phyloP scores from a whole-genome alignment of 345 rosid species.

The Dipteronia dyeriana region DNA sequence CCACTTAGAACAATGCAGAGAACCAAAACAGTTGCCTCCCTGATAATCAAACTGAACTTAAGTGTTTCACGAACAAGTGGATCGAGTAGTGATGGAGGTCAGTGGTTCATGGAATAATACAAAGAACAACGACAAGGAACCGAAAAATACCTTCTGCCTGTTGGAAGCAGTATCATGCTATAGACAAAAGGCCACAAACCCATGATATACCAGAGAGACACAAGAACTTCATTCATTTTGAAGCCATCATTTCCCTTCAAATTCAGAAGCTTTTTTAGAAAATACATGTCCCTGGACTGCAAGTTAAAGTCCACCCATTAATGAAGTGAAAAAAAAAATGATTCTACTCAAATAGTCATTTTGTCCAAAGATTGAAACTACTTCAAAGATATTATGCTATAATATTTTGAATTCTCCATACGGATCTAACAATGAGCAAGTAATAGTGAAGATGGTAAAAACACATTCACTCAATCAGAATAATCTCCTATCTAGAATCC shows the following conservation, averaged over 20 bases:
- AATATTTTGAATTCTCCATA: too few species aligned
- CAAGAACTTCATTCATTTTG: slow-evolving; percentile 80
- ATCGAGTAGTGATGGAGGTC: background rate
- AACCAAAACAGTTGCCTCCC: background rate
- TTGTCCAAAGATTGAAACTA: background rate
- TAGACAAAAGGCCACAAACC: slow-evolving; percentile 88
- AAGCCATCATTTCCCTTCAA: slow-evolving; percentile 87
- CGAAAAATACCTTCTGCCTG: slow-evolving; percentile 69
- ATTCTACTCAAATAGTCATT: background rate
- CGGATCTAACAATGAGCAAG: too few species aligned
- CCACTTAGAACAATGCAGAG: background rate
- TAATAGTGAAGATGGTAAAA: background rate
- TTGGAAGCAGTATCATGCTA: slow-evolving; percentile 78
- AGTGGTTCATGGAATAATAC: background rate
- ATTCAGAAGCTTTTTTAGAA: slow-evolving; percentile 72
- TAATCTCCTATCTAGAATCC: background rate
- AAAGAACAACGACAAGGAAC: slow-evolving; percentile 2
- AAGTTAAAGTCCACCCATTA: background rate
- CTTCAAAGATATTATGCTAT: slow-evolving; percentile 1
- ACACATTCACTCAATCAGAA: background rate
- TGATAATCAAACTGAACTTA: background rate
- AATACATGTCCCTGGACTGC: slow-evolving; percentile 85
- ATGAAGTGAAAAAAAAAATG: background rate
- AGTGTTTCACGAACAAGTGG: background rate
- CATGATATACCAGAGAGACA: slow-evolving; percentile 80